phyloP scores from a whole-genome alignment of 169 alveolate species.

The Theileria orientalis region DNA sequence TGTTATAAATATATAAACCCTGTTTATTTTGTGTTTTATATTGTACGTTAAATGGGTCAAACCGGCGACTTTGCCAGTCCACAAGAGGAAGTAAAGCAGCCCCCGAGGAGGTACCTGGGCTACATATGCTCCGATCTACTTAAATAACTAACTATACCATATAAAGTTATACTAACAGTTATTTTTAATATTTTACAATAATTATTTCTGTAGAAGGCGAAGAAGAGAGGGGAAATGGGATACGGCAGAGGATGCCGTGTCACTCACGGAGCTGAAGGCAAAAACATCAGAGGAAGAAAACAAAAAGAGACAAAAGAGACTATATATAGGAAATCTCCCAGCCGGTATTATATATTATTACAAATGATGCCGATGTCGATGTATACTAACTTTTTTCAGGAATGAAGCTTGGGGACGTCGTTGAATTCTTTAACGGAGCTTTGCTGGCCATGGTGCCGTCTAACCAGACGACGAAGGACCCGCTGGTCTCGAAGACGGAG shows the following conservation, averaged over 20 bases:
- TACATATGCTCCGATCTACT: too few relatives aligned
- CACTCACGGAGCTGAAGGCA: slow-evolving; percentile 29
- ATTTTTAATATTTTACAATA: neutral
- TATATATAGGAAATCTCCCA: slow-evolving; percentile 76
- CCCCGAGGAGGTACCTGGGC: slow-evolving; percentile 11
- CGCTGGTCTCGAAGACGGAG: slow-evolving; percentile 70
- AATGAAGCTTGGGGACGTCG: slow-evolving; percentile 64
- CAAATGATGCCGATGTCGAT: neutral
- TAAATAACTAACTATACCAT: neutral
- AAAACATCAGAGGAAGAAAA: slow-evolving; percentile 62
- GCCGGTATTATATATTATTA: slow-evolving; percentile 31
- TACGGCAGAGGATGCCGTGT: slow-evolving; percentile 31
- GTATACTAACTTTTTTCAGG: slow-evolving; percentile 20
- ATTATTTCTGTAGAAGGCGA: slow-evolving; percentile 23
- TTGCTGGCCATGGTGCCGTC: slow-evolving; percentile 54
- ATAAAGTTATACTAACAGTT: too few relatives aligned
- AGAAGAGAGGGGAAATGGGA: slow-evolving; percentile 63
- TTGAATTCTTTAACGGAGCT: slow-evolving; percentile 69
- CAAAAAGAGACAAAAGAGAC: slow-evolving; percentile 68
- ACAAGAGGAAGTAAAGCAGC: neutral
- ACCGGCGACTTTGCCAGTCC: neutral
- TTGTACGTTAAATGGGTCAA: slow-evolving; percentile 19
- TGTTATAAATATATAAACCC: neutral
- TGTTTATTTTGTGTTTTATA: neutral
- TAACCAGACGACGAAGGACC: slow-evolving; percentile 18